Base-by-base conservation (phyloP, 257 asterid genomes). In the Solanum chiquidenum region DNA sequence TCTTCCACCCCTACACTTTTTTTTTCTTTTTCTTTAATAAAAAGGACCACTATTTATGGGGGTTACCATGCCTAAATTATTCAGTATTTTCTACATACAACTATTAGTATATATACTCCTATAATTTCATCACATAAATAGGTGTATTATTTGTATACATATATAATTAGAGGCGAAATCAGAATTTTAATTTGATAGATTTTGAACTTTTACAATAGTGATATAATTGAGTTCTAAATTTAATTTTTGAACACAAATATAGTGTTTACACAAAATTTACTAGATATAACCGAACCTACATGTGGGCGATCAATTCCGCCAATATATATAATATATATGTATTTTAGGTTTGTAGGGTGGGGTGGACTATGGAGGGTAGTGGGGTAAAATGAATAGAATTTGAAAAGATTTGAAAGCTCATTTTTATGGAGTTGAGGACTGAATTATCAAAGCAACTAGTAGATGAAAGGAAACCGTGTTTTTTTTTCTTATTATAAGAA, bases 381-480 rank as follows among this genome's bases (percentile, higher is more conserved):
- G 85, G 69, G 86, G 69, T 49, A 49, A 46, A 75, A 82, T 49
- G 69, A 49, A 52, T 3, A 29, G 69, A 49, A 49, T 49, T 27
- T 29, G 44, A 10, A 49, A 82, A 82, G 44, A 10, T 82, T 49
- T 49, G 86, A 82, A 82, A 82, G 86, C 69, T 82, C 86, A 16
- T 29, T 10, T 18, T 29, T 82, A 29, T 49, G 86, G 86, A 29
- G 18, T 29, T 82, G 69, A 46, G 85, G 69, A 29, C 86, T 82
- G 86, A 82, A 82, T 82, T 82, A 5, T 82, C 86, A 82, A 49
- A 82, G 86, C 44, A 82, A 49, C 86, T 82, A 18, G 86, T 82
- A 18, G 86, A 82, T 82, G 86, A 82, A 49, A 71, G 33, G 86
- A 82, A 82, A 49, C 86, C 86, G 86, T 82, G 69, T 82, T 82